Percentiles rank a stretch among this genome's conserved stretches.
These are phyloP conservation scores for Ramalina intermedia DNA, from an alignment of 495 filamentous ascomycete species.

Conservation along the genomic window DNA sequence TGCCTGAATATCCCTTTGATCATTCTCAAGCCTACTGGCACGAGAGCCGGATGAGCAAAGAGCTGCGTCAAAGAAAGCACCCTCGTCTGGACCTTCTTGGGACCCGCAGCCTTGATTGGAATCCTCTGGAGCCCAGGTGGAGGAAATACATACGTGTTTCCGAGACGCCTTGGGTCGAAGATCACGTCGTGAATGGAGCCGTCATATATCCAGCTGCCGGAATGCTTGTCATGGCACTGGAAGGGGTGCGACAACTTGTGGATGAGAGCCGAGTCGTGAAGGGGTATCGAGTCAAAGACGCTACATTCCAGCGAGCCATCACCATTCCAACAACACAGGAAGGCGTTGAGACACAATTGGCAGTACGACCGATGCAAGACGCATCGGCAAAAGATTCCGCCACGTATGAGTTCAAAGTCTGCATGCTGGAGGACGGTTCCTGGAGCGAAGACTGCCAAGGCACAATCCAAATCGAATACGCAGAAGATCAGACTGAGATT, in stretches of 20 bases:
- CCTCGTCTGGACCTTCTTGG: slow-evolving; percentile 24
- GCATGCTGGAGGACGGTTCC: slow-evolving; percentile 5
- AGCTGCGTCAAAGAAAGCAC: slow-evolving; percentile 16
- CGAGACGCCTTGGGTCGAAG: slow-evolving; percentile 32
- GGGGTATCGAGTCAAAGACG: slow-evolving; percentile 10
- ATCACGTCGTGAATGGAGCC: slow-evolving; percentile 26
- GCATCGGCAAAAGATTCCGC: neutral
- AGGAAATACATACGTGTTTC: slow-evolving; percentile 23
- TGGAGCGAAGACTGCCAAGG: slow-evolving; percentile 16
- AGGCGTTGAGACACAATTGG: slow-evolving; percentile 24
- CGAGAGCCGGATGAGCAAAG: neutral
- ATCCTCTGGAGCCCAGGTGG: slow-evolving; percentile 30
- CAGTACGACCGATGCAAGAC: slow-evolving; percentile 10
- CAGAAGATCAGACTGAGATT: neutral
- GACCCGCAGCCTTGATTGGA: slow-evolving; percentile 26
- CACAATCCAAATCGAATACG: slow-evolving; percentile 9
- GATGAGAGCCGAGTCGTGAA: neutral
- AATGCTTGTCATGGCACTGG: slow-evolving; percentile 22
- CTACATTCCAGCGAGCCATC: slow-evolving; percentile 18
- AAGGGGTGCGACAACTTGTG: slow-evolving; percentile 17
- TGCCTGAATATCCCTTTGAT: slow-evolving; percentile 10
- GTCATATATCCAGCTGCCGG: slow-evolving; percentile 20
- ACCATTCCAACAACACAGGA: slow-evolving; percentile 18
- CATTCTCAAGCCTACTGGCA: slow-evolving; percentile 19
- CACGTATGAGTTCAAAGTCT: slow-evolving; percentile 15